Conservation (phyloP, 2,329 filamentous ascomycete species). For the Pseudovirgaria hyperparasitica region DNA sequence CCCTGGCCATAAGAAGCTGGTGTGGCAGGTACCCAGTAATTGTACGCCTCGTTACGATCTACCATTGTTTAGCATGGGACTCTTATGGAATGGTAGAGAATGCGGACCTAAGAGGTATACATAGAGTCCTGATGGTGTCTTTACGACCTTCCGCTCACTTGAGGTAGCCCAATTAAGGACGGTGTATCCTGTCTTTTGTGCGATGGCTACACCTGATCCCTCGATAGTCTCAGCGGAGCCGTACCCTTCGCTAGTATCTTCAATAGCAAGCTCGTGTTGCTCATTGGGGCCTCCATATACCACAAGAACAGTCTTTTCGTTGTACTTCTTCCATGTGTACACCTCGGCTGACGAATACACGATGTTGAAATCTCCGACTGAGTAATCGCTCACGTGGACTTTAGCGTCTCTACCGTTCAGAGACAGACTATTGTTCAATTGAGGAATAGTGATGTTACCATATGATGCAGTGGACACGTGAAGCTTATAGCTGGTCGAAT, state of each 20-base stretch:
- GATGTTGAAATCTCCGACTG: conserved; percentile 44
- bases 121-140: conserved; percentile 35
- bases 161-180: conserved; percentile 45
- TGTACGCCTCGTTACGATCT: conserved; percentile 55
- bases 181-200: conserved; percentile 28
- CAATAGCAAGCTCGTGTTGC: conserved; percentile 48
- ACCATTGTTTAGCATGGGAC: conserved; percentile 4
- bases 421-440: conserved; percentile 40
- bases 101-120: conserved; percentile 43
- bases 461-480: conserved; percentile 48
- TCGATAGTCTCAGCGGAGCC: conserved; percentile 24
- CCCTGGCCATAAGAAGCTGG: conserved; percentile 16
- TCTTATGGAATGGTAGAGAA: background rate
- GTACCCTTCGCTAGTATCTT: conserved; percentile 16
- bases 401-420: conserved; percentile 53
- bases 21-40: conserved; percentile 52
- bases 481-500: conserved; percentile 49
- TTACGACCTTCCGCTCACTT: conserved; percentile 38
- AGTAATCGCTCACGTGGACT: conserved; percentile 55
- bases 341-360: conserved; percentile 60
- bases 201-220: conserved; percentile 26
- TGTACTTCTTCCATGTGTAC: conserved; percentile 52
- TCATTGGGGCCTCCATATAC: conserved; percentile 53
- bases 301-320: conserved; percentile 45
- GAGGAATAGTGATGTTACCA: conserved; percentile 42